Evolutionary conservation across 2,329 filamentous ascomycete genomes (phyloP).

Genomic region (Fusarium oxysporum): DNA sequence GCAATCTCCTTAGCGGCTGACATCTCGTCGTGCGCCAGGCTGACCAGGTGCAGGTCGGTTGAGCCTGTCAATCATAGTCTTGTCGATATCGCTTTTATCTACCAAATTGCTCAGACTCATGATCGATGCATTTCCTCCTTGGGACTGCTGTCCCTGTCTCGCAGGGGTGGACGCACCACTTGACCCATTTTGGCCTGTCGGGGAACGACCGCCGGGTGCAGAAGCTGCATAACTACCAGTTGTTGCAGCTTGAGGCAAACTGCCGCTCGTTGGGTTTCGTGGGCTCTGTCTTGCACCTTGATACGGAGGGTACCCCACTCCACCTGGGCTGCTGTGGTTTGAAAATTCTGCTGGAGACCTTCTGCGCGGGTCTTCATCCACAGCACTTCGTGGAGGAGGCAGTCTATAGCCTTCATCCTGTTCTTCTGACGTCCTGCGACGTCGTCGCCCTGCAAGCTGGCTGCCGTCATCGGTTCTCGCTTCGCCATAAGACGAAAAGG

Average conservation of each 20-base stretch:
- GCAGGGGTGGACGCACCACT: slow-evolving; percentile 53
- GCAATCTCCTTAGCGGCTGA: slow-evolving; percentile 34
- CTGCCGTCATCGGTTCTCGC: slow-evolving; percentile 49
- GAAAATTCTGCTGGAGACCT: slow-evolving; percentile 64
- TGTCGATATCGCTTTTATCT: slow-evolving; percentile 66
- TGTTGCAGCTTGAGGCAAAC: slow-evolving; percentile 49
- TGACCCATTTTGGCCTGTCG: slow-evolving; percentile 51
- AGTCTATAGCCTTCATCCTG: slow-evolving; percentile 57
- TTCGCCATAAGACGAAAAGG: slow-evolving; percentile 55
- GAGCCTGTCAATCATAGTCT: slow-evolving; percentile 65
- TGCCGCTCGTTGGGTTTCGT: slow-evolving; percentile 49
- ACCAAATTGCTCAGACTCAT: slow-evolving; percentile 66
- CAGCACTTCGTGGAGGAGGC: slow-evolving; percentile 57
- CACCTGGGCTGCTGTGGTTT: slow-evolving; percentile 60
- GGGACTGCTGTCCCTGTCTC: slow-evolving; percentile 44
- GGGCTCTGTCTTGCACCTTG: slow-evolving; percentile 54
- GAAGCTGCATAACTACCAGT: slow-evolving; percentile 41
- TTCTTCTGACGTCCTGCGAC: slow-evolving; percentile 54
- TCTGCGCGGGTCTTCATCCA: slow-evolving; percentile 62
- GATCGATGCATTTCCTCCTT: slow-evolving; percentile 53
- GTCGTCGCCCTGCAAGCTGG: slow-evolving; percentile 48
- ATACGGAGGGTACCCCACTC: slow-evolving; percentile 54
- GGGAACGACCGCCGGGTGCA: slow-evolving; percentile 52
- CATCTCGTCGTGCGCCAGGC: slow-evolving; percentile 33
- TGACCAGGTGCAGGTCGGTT: slow-evolving; percentile 51